A percentile compares a stretch with the other conserved stretches of the same genome.
phyloP scores from a whole-genome alignment of 352 stramenopile genomes.

The Phytophthora nicotianae region DNA sequence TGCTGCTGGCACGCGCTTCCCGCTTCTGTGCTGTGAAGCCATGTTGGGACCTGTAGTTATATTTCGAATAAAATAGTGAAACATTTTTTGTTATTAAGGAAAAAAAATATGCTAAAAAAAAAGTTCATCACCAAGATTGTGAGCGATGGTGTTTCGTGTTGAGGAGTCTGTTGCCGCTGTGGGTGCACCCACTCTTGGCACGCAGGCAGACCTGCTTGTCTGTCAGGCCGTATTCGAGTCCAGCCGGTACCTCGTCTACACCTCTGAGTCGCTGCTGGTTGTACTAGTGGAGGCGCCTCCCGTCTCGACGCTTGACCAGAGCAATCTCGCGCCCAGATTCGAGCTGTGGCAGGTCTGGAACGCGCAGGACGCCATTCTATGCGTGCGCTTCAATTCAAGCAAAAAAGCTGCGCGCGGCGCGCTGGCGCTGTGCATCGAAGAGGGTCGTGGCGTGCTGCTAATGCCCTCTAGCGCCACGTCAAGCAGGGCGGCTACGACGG shows the following conservation, averaged over 20 bases:
- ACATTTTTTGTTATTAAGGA: too few relatives aligned
- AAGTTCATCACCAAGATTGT: too few relatives aligned
- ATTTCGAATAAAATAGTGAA: too few relatives aligned
- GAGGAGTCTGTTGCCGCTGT: conserved; percentile 56
- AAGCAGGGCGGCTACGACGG: conserved; percentile 21
- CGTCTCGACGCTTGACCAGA: conserved; percentile 9
- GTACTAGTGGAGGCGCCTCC: conserved; percentile 52
- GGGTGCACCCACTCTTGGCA: conserved; percentile 37
- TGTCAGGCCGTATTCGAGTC: conserved; percentile 54
- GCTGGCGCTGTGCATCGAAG: conserved; percentile 64
- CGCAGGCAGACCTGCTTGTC: conserved; percentile 26
- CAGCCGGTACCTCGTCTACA: conserved; percentile 67
- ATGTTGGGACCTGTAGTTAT: too few relatives aligned
- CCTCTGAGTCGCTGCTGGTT: conserved; percentile 59
- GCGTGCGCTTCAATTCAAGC: conserved; percentile 62
- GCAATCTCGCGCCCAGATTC: conserved; percentile 42
- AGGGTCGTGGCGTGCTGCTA: conserved; percentile 67
- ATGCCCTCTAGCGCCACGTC: conserved; percentile 51
- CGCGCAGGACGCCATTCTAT: conserved; percentile 44
- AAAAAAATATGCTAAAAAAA: too few relatives aligned
- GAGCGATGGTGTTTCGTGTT: conserved; percentile 45
- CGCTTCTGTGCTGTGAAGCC: conserved; percentile 1
- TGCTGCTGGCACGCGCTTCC: conserved; percentile 33
- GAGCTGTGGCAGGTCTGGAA: conserved; percentile 79
- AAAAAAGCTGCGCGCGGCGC: conserved; percentile 58